Evolutionary conservation across 2,329 filamentous ascomycete species (phyloP), one percentile per base, ranked within the genome.

Genomic region (Phaeosphaeriaceae sp.): DNA sequence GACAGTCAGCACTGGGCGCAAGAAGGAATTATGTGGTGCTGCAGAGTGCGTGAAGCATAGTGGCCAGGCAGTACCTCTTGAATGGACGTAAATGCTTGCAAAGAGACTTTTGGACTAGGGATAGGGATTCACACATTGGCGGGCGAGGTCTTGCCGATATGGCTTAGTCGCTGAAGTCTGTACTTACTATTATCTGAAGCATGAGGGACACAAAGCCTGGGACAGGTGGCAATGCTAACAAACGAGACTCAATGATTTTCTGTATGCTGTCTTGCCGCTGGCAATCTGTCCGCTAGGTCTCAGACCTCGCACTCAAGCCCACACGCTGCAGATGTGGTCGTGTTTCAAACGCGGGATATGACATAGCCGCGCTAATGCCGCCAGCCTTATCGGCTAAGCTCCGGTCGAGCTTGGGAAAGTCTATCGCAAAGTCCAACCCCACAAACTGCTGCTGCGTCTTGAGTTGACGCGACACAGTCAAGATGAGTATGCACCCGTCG

Each of bases 401-500:
- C 56, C 65, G 64, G 68, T 31, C 44, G 45, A 36, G 31, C n/a
- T 44, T 48, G 36, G 61, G 48, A 59, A 68, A 65, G 61, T 64
- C 68, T 63, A 65, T 66, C 58, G 54, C 52, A 53, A 65, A 56
- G 51, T 57, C 40, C 59, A 53, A 41, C 45, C 58, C 54, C 57
- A 56, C 63, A 51, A 57, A 54, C 56, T 53, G 47, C 57, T 41
- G 47, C 59, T 45, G 52, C 56, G 55, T 56, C 57, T 59, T 57
- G 64, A 53, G 58, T 36, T 57, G 45, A 62, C 60, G 58, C 54
- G 52, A 47, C 51, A 57, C 49, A 51, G 53, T 56, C 70, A 73
- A 62, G 20, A 78, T 78, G 74, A 85, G 80, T 76, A 85, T 96
- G 82, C 94, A 97, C 82, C 94, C 94, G 57, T 88, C 94, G 76